Percentiles rank a stretch among this genome's conserved stretches.
Evolutionary conservation across 2,329 filamentous ascomycete species (phyloP).

Genomic region (Pyrenophora tritici-repentis): DNA sequence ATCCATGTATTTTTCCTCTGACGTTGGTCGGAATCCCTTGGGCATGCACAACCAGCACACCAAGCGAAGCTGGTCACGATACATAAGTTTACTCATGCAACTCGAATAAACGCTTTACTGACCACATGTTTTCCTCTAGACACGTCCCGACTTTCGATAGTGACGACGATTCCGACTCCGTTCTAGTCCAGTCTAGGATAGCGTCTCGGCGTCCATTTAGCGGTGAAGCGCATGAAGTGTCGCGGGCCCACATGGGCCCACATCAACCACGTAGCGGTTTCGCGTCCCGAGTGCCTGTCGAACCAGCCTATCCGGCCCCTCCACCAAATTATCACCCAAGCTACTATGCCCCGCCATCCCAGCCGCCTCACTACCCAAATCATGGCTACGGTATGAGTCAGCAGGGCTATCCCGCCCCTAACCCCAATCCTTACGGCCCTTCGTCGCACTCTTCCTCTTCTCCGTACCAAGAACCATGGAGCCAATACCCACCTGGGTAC

Average conservation of each 20-base stretch:
- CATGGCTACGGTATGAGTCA: conserved; percentile 44
- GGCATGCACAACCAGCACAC: conserved; percentile 2
- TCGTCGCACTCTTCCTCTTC: conserved; percentile 45
- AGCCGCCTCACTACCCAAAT: conserved; percentile 43
- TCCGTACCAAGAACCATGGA: conserved; percentile 45
- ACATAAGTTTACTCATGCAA: conserved; percentile 1
- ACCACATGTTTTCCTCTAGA: conserved; percentile 17
- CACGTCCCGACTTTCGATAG: conserved; percentile 40
- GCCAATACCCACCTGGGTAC: conserved; percentile 43
- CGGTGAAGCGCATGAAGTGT: conserved; percentile 39
- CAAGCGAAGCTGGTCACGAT: conserved; percentile 1
- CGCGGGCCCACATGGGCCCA: conserved; percentile 31
- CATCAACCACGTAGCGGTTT: conserved; percentile 39
- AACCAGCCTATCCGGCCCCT: conserved; percentile 56
- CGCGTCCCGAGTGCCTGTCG: conserved; percentile 44
- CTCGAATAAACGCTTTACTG: conserved; percentile 5
- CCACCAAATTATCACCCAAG: conserved; percentile 60
- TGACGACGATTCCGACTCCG: conserved; percentile 40
- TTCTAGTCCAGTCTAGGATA: conserved; percentile 30
- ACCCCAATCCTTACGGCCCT: conserved; percentile 39
- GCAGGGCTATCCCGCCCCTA: conserved; percentile 34
- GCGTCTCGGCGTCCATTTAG: conserved; percentile 31
- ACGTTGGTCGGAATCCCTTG: not conserved
- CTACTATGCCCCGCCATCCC: conserved; percentile 42
- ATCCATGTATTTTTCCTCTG: not conserved